phyloP scores from a whole-genome alignment of 345 rosid species.

The Boechera divaricarpa region DNA sequence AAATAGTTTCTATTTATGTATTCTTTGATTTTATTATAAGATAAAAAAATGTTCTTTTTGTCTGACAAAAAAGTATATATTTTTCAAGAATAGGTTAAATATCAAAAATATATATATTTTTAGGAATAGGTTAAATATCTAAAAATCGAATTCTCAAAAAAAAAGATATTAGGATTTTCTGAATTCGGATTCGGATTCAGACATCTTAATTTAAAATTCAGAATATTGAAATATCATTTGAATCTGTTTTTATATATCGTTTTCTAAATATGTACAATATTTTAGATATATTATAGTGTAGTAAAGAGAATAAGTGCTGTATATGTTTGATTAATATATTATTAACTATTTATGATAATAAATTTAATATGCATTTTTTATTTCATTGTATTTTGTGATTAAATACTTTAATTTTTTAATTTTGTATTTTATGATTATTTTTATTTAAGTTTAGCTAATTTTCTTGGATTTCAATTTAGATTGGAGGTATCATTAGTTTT shows the following conservation, averaged over 20 bases:
- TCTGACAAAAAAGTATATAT: not conserved
- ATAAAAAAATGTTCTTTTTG: slow-evolving; percentile 10
- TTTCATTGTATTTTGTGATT: not conserved
- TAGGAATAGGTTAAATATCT: no score
- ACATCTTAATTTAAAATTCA: no score
- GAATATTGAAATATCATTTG: no score
- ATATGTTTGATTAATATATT: not conserved
- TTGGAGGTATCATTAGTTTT: no score
- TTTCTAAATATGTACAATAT: not conserved
- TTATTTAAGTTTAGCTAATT: not conserved
- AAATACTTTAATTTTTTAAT: not conserved
- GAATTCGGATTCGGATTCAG: no score
- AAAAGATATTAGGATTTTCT: no score
- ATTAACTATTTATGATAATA: not conserved
- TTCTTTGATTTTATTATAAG: not conserved
- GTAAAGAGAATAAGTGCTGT: not conserved
- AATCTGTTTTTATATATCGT: not conserved
- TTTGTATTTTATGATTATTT: not conserved
- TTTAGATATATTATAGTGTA: not conserved
- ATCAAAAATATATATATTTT: no score
- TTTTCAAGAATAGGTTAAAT: no score
- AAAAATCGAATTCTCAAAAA: no score
- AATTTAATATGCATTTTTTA: not conserved
- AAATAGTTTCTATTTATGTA: not conserved
- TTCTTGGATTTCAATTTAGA: not conserved